Conservation (phyloP, 495 filamentous ascomycete species). For the Aspergillus saccharolyticus region DNA sequence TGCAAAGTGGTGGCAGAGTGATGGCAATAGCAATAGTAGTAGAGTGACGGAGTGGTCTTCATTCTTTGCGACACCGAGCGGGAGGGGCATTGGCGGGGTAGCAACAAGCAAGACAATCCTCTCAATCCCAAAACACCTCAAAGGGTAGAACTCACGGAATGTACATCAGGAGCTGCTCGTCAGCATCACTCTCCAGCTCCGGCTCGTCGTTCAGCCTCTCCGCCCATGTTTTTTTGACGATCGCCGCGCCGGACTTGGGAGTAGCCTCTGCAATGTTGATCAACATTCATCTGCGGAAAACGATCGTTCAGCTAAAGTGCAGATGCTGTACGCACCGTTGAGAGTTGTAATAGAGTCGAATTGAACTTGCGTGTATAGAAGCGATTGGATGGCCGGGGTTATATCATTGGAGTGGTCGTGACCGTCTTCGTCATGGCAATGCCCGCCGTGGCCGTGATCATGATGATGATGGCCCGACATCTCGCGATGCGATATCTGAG, state of each 20-base stretch:
- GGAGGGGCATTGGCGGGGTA: conserved; percentile 28
- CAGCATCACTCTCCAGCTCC: conserved; percentile 75
- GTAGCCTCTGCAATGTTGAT: conserved; percentile 42
- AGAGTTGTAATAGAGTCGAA: conserved; percentile 81
- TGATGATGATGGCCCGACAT: conserved; percentile 45
- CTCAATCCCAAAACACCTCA: background rate
- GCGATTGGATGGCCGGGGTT: conserved; percentile 78
- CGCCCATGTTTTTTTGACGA: conserved; percentile 87
- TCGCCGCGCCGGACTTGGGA: conserved; percentile 60
- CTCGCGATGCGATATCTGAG: background rate
- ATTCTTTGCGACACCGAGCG: background rate
- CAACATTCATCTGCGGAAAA: background rate
- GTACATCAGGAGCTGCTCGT: conserved; percentile 89
- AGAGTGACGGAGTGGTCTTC: background rate
- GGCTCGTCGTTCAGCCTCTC: conserved; percentile 66
- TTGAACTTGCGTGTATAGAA: conserved; percentile 84
- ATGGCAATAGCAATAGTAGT: background rate
- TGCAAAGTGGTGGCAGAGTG: background rate
- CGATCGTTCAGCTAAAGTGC: background rate
- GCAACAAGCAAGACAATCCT: conserved; percentile 2
- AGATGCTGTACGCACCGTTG: conserved; percentile 50
- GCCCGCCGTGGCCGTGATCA: conserved; percentile 36
- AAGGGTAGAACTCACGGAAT: conserved; percentile 66
- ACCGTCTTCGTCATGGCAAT: conserved; percentile 37
- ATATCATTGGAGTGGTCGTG: conserved; percentile 90